Conservation (phyloP, 768 basidiomycete genomes). For the Tylopilus vinaceipallidus region DNA sequence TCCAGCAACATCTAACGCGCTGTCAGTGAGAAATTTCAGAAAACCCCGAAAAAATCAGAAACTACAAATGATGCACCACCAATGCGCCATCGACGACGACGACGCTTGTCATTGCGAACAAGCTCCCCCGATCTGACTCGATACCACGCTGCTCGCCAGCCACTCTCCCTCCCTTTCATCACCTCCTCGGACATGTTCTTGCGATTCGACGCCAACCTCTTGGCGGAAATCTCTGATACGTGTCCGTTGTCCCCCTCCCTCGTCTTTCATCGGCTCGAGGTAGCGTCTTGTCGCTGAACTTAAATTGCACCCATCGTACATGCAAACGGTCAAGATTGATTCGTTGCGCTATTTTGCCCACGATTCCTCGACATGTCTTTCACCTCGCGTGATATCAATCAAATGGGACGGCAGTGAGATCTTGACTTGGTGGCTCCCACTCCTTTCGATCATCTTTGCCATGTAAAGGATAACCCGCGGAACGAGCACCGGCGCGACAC, state of each 20-base stretch:
- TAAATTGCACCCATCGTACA: no score
- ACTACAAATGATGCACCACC: neutral
- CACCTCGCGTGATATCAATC: no score
- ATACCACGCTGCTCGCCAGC: neutral
- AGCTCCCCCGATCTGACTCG: neutral
- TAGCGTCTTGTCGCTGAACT: neutral
- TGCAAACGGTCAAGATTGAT: no score
- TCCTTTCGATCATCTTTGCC: no score
- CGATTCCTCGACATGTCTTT: no score
- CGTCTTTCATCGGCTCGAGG: neutral
- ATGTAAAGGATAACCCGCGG: no score
- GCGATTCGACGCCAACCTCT: constrained; percentile 2
- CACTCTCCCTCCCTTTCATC: neutral
- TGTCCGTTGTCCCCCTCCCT: neutral
- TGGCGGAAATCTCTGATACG: constrained; percentile 9
- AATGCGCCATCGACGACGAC: neutral
- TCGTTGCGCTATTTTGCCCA: no score
- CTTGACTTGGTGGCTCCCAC: no score
- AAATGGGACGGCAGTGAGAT: no score
- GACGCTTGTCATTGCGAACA: neutral
- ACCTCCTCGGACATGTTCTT: constrained; percentile 1
- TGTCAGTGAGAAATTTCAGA: neutral
- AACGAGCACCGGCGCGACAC: no score
- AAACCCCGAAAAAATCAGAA: constrained; percentile 7
- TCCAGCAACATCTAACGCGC: neutral